Evolutionary conservation across 495 filamentous ascomycete species (phyloP).

Genomic region (Aspergillus wentii): DNA sequence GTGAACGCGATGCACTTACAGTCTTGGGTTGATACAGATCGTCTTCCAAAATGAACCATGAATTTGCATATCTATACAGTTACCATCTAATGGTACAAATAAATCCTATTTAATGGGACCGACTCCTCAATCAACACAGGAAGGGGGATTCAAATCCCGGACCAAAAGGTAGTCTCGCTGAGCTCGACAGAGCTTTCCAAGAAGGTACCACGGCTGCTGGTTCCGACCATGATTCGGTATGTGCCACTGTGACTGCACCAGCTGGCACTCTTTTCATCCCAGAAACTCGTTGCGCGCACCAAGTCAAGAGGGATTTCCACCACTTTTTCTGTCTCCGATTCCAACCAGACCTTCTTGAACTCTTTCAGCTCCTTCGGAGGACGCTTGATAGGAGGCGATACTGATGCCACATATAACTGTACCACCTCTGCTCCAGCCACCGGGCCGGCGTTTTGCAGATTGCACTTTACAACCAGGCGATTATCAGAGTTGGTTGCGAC

Average conservation of each 20-base stretch:
- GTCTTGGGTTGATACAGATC: constrained; percentile 22
- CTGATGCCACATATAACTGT: constrained; percentile 11
- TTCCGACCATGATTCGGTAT: constrained; percentile 11
- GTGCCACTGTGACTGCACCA: constrained; percentile 10
- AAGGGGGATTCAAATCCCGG: constrained; percentile 7
- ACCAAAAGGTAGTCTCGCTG: constrained; percentile 13
- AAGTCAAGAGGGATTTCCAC: constrained; percentile 7
- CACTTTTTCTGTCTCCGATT: constrained; percentile 2
- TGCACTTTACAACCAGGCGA: neutral
- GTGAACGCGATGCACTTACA: constrained; percentile 17
- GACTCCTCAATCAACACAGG: no score
- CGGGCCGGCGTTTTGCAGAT: constrained; percentile 6
- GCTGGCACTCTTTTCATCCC: constrained; percentile 11
- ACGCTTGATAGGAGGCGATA: constrained; percentile 5
- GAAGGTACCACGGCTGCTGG: constrained; percentile 10
- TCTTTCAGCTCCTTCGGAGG: constrained; percentile 19
- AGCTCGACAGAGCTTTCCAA: constrained; percentile 7
- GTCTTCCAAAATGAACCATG: no score
- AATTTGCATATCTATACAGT: no score
- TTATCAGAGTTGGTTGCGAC: constrained; percentile 14
- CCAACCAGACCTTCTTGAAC: constrained; percentile 12
- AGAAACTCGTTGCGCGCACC: constrained; percentile 12
- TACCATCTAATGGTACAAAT: no score
- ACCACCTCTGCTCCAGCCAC: constrained; percentile 10
- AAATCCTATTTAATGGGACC: no score